These are phyloP conservation scores for Lotmaria passim DNA, from an alignment of 208 protist species.

Conservation along the genomic window DNA sequence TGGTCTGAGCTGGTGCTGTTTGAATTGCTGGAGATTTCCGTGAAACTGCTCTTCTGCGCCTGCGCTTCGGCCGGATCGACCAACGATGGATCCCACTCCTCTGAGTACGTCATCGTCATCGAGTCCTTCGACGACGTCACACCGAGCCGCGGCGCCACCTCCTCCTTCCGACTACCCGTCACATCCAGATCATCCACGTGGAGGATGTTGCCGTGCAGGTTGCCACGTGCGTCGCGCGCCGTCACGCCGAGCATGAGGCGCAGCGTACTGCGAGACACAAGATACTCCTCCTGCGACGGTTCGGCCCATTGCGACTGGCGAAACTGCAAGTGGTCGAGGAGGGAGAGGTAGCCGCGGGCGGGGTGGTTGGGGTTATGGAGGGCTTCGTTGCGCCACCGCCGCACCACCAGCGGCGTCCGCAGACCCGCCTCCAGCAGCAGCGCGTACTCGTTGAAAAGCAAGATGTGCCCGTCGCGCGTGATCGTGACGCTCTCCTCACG, in stretches of 20 bases:
- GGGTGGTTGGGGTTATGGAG: constrained; percentile 35
- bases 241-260: constrained; percentile 57
- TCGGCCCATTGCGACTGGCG: constrained; percentile 30
- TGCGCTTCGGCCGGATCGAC: constrained; percentile 19
- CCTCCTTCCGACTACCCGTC: constrained; percentile 51
- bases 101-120: constrained; percentile 21
- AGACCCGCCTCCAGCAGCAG: constrained; percentile 44
- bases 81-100: constrained; percentile 32
- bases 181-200: constrained; percentile 65
- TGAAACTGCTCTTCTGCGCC: neutral
- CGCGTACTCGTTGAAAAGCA: constrained; percentile 43
- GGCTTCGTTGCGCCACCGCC: constrained; percentile 38
- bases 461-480: constrained; percentile 21
- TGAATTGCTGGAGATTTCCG: neutral
- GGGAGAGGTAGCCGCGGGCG: constrained; percentile 35
- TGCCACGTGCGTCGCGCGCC: constrained; percentile 35
- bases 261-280: constrained; percentile 42
- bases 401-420: constrained; percentile 33
- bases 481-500: constrained; percentile 9
- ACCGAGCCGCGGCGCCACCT: constrained; percentile 49
- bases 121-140: constrained; percentile 44
- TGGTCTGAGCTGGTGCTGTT: constrained; percentile 10
- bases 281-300: constrained; percentile 36
- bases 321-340: constrained; percentile 47
- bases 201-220: constrained; percentile 47